Conservation (phyloP, 2,329 filamentous ascomycete genomes). For the Neonectria coccinea region DNA sequence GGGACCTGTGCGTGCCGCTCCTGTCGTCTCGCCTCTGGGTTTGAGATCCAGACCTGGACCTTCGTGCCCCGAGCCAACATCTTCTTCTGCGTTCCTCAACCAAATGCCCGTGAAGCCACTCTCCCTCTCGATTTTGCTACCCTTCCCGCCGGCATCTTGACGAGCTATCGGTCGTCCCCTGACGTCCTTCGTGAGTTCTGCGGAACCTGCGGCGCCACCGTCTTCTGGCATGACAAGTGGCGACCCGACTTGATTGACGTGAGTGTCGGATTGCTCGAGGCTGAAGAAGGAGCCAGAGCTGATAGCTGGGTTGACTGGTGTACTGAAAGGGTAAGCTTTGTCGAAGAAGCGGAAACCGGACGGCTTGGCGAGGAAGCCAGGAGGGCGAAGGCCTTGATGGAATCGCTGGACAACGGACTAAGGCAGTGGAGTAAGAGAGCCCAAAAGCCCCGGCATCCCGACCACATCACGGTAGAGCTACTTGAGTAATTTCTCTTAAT, state of each 20-base stretch:
- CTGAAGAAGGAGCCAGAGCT: constrained; percentile 63
- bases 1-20: constrained; percentile 71
- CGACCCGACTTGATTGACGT: constrained; percentile 71
- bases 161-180: constrained; percentile 64
- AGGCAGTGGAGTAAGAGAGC: neutral
- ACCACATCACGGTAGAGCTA: neutral
- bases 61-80: constrained; percentile 73
- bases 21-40: constrained; percentile 71
- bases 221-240: constrained; percentile 70
- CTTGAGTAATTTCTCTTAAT: neutral
- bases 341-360: constrained; percentile 57
- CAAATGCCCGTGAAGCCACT: neutral
- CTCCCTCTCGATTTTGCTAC: constrained; percentile 51
- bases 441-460: neutral
- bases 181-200: constrained; percentile 72
- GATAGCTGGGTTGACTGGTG: constrained; percentile 74
- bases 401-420: constrained; percentile 11
- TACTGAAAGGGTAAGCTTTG: constrained; percentile 67
- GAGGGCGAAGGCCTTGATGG: constrained; percentile 13
- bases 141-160: constrained; percentile 58
- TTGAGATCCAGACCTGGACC: constrained; percentile 74
- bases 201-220: constrained; percentile 69
- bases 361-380: constrained; percentile 9
- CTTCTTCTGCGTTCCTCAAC: constrained; percentile 50
- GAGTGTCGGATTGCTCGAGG: constrained; percentile 68